Conservation (phyloP, 768 basidiomycete genomes). For the Strobilomyces confusus region DNA sequence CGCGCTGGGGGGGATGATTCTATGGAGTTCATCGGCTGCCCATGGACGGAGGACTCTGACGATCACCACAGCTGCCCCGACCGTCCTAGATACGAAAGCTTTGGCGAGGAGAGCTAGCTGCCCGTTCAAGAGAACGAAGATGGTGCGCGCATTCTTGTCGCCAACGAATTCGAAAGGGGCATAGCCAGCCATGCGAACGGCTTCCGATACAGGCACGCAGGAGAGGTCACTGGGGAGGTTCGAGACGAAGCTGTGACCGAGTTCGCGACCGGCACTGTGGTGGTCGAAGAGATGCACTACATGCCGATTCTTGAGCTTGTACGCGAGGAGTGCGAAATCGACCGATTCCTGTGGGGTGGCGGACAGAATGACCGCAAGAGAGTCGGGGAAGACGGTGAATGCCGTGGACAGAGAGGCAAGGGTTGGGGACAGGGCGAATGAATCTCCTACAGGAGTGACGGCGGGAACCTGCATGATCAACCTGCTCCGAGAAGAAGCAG, state of each 20-base stretch:
- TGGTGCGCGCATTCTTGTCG: conserved; percentile 54
- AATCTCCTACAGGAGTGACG: conserved; percentile 59
- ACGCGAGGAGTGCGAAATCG: conserved; percentile 74
- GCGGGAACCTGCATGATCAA: conserved; percentile 83
- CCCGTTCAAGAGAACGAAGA: conserved; percentile 72
- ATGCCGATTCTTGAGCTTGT: conserved; percentile 61
- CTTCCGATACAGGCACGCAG: conserved; percentile 39
- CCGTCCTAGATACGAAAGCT: conserved; percentile 39
- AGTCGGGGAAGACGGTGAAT: conserved; percentile 57
- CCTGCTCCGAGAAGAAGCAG: conserved; percentile 56
- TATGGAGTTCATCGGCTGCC: conserved; percentile 61
- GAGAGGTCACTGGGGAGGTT: conserved; percentile 30
- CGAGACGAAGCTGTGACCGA: conserved; percentile 49
- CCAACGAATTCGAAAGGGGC: conserved; percentile 76
- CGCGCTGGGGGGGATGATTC: conserved; percentile 55
- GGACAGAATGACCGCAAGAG: conserved; percentile 73
- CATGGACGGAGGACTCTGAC: conserved; percentile 85
- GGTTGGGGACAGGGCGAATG: conserved; percentile 72
- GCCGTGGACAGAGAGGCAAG: conserved; percentile 62
- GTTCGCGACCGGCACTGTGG: conserved; percentile 72
- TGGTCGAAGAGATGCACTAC: conserved; percentile 92
- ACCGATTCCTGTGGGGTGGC: conserved; percentile 80
- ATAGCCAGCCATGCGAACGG: conserved; percentile 58
- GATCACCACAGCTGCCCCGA: conserved; percentile 60
- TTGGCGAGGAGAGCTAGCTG: conserved; percentile 66